phyloP scores from a whole-genome alignment of 78 protist genomes.

The Dictyostelium capitatum region DNA sequence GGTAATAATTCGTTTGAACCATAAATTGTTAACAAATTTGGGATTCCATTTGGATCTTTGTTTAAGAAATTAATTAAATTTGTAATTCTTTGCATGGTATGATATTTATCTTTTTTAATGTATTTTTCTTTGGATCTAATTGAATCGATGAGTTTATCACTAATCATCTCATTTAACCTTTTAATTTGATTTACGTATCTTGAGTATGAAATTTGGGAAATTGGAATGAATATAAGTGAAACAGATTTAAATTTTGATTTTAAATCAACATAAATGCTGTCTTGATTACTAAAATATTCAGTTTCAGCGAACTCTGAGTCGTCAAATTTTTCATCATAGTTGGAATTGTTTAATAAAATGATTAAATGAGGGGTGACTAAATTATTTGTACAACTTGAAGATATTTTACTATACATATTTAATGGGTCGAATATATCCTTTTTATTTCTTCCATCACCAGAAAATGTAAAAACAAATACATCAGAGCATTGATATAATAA shows the following conservation, averaged over 20 bases:
- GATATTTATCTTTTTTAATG: too few species aligned
- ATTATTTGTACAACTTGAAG: not conserved
- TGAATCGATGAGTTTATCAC: not conserved
- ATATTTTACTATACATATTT: not conserved
- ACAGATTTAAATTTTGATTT: not conserved
- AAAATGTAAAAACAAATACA: slow-evolving; percentile 24
- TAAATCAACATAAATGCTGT: not conserved
- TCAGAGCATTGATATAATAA: slow-evolving; percentile 12
- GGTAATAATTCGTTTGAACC: too few species aligned
- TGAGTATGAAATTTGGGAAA: not conserved
- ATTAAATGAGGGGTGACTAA: not conserved
- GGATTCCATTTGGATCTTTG: too few species aligned
- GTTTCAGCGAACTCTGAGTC: not conserved
- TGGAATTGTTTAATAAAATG: not conserved
- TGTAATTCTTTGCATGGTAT: too few species aligned
- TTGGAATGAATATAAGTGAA: not conserved
- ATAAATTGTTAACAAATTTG: too few species aligned
- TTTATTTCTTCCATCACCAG: not conserved
- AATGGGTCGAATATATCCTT: too few species aligned
- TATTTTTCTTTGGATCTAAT: too few species aligned
- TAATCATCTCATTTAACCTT: not conserved
- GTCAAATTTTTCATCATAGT: not conserved
- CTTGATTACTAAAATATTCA: not conserved
- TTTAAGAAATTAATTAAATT: too few species aligned
- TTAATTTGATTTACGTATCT: not conserved